Percentiles rank a stretch among this genome's conserved stretches.
phyloP scores from a whole-genome alignment of 2,329 filamentous ascomycete genomes.

The Sarocladiaceae sp. region DNA sequence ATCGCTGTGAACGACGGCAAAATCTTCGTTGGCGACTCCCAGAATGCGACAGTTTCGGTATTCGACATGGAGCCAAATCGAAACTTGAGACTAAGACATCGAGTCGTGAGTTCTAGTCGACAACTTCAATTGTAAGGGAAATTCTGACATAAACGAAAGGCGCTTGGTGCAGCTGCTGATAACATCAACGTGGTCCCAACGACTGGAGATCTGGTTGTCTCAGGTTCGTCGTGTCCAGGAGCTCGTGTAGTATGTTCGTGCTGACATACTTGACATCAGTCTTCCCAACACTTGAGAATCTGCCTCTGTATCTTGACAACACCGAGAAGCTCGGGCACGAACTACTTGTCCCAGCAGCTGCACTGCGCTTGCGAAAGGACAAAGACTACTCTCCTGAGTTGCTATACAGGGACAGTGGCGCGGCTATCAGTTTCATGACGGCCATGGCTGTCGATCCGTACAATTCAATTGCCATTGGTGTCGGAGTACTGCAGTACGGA shows the following conservation, averaged over 20 bases:
- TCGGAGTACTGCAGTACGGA: background rate
- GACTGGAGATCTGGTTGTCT: background rate
- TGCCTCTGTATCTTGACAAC: conserved; percentile 1
- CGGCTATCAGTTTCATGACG: conserved; percentile 6
- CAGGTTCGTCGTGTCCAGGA: background rate
- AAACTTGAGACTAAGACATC: background rate
- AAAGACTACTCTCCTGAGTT: background rate
- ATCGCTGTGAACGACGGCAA: conserved; percentile 3
- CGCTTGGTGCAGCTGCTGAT: conserved; percentile 3
- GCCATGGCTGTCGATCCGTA: conserved; percentile 4
- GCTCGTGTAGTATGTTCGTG: background rate
- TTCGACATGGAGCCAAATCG: background rate
- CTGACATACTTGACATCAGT: background rate
- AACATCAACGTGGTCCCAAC: conserved; percentile 8
- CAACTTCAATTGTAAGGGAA: too few relatives aligned
- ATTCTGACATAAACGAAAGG: background rate
- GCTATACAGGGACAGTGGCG: background rate
- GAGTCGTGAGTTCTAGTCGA: conserved; percentile 1
- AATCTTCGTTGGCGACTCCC: background rate
- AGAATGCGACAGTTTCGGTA: conserved; percentile 1
- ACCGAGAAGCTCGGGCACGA: background rate
- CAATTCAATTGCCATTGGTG: background rate
- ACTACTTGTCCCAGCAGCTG: background rate
- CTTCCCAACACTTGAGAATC: background rate
- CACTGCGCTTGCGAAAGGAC: background rate